Base-by-base conservation (phyloP, 2,329 filamentous ascomycete genomes). In the Xylariales sp. region DNA sequence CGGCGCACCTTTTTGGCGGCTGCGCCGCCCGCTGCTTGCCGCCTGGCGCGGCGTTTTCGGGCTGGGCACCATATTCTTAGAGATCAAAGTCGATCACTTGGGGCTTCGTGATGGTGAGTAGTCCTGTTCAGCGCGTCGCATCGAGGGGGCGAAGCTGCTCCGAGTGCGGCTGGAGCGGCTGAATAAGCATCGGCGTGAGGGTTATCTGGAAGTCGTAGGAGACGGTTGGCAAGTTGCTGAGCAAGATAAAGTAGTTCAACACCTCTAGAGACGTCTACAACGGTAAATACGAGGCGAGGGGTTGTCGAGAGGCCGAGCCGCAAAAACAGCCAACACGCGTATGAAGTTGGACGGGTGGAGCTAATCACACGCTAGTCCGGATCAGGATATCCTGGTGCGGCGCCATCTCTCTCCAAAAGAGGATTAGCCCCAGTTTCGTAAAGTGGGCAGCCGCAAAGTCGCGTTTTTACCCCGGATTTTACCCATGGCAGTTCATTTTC, bases 121-220 rank as follows among this genome's bases (percentile, higher is more conserved):
- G 40, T 29, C 40, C 48, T 48, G 51, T 51, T 58, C 56, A 59
- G 55, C 54, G 55, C 55, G 56, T 58, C 55, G 54, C 56, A 57
- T 53, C 52, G 36, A 50, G 48, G 44, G 41, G 51, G 42, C 49
- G 50, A 48, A 49, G 53, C 48, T 52, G 52, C 42, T 43, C 51
- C 41, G 46, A 44, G 40, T 47, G 50, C 40, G 51, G 50, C 38
- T 46, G 46, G 41, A 36, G 45, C 41, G 45, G 49, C 44, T 50
- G 54, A 57, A 52, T 43, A 59, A 49, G 52, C 56, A 59, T 59
- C 56, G 52, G 55, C 50, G 44, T 47, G 37, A 40, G 37, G 35
- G n/a, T 40, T 30, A 45, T 31, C 11, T 18, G 32, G 25, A 16
- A 20, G 14, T 12, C 13, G 17, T 21, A n/a, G 8, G 19, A 13